Evolutionary conservation across 257 asterid species (phyloP).

Genomic region (Echium plantagineum): DNA sequence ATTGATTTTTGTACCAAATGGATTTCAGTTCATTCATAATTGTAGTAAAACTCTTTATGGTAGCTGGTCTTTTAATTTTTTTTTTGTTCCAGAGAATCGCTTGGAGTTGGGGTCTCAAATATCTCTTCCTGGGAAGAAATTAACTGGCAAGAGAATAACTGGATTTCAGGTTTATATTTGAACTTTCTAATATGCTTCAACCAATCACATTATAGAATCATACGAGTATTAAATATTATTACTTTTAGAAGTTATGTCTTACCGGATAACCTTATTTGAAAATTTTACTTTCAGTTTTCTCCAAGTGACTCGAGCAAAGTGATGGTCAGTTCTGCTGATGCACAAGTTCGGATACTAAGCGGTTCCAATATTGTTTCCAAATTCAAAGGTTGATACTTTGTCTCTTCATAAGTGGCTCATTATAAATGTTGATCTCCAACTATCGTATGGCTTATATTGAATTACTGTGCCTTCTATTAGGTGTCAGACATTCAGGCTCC

Average conservation of each 20-base stretch:
- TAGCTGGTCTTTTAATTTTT: background rate
- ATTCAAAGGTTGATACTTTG: constrained; percentile 43
- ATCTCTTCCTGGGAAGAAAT: constrained; percentile 58
- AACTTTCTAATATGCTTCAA: background rate
- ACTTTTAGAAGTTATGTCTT: background rate
- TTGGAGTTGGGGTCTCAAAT: constrained; percentile 57
- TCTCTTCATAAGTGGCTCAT: background rate
- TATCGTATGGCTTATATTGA: background rate
- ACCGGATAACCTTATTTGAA: background rate
- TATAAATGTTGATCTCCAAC: background rate
- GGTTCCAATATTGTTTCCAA: constrained; percentile 57
- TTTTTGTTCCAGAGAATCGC: constrained; percentile 37
- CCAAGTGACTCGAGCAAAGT: constrained; percentile 68
- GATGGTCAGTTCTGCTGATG: constrained; percentile 80
- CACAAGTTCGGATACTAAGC: constrained; percentile 56
- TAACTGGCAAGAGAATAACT: constrained; percentile 56
- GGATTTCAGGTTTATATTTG: constrained; percentile 64
- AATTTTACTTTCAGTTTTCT: constrained; percentile 44
- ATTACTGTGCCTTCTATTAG: constrained; percentile 21
- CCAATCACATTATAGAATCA: background rate
- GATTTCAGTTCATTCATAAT: background rate
- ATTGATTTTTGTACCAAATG: too few species aligned
- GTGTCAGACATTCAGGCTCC: constrained; percentile 40
- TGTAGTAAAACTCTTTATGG: background rate
- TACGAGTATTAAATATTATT: too few species aligned